These are phyloP conservation scores for Marchantia polymorpha DNA, from an alignment of 225 moss, liverwort and hornwort genomes.

Conservation along the genomic window DNA sequence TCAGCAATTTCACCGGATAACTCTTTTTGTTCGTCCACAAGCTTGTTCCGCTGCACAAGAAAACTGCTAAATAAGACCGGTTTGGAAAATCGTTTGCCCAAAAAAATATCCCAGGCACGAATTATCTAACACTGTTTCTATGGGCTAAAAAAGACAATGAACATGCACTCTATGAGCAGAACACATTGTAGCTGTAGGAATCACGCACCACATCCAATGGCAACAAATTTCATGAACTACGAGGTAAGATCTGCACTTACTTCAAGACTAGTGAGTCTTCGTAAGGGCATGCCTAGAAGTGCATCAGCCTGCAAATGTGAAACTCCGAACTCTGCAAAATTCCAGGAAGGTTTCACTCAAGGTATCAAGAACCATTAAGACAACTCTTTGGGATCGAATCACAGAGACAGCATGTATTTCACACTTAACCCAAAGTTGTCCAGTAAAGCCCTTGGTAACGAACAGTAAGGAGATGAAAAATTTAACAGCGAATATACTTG, in stretches of 20 bases:
- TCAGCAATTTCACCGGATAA: constrained; percentile 64
- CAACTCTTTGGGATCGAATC: neutral
- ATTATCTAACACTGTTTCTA: neutral
- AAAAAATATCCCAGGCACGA: too few species aligned
- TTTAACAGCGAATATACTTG: neutral
- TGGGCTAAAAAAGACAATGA: neutral
- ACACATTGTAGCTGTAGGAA: neutral
- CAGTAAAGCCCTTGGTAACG: too few species aligned
- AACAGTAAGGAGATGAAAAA: too few species aligned
- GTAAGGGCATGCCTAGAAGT: constrained; percentile 90
- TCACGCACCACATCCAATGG: neutral
- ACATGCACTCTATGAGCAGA: neutral
- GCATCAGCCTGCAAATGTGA: constrained; percentile 77
- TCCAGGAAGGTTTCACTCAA: neutral
- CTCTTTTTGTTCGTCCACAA: constrained; percentile 65
- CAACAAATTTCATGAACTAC: too few species aligned
- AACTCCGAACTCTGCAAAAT: constrained; percentile 65
- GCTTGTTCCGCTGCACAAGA: constrained; percentile 69
- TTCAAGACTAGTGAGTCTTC: constrained; percentile 91
- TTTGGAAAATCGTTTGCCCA: too few species aligned
- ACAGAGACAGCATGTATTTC: too few species aligned
- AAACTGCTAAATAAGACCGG: too few species aligned
- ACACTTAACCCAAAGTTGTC: too few species aligned
- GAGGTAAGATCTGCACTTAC: constrained; percentile 26
- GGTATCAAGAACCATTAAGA: too few species aligned